These are phyloP conservation scores for Glutinoglossum americanum DNA, from an alignment of 495 filamentous ascomycete species.

Conservation along the genomic window DNA sequence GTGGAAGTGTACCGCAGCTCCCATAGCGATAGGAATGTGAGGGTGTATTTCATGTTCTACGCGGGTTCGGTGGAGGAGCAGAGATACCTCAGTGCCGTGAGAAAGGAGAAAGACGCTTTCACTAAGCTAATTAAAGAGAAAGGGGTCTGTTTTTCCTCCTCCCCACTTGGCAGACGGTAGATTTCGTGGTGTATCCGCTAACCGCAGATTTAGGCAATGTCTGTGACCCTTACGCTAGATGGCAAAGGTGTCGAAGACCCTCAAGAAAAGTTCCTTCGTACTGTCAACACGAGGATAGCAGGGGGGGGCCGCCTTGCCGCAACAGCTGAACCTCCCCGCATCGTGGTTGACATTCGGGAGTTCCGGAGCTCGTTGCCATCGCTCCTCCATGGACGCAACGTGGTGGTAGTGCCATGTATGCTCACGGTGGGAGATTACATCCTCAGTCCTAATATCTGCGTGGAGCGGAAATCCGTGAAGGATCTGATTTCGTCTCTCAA, in stretches of 20 bases:
- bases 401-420: constrained; percentile 77
- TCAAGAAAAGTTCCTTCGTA: constrained; percentile 82
- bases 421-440: constrained; percentile 95
- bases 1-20: constrained; percentile 93
- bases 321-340: constrained; percentile 74
- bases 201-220: constrained; percentile 41
- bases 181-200: background rate
- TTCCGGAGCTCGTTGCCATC: constrained; percentile 86
- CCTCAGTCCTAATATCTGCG: constrained; percentile 68
- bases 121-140: constrained; percentile 84
- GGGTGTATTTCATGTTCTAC: constrained; percentile 93
- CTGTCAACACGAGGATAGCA: constrained; percentile 89
- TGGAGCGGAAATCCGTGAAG: constrained; percentile 82
- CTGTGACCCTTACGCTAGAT: constrained; percentile 60
- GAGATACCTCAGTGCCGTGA: constrained; percentile 69
- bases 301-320: constrained; percentile 77
- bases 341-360: constrained; percentile 89
- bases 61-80: constrained; percentile 90
- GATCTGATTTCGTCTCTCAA: constrained; percentile 82
- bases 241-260: constrained; percentile 52
- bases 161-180: too few relatives aligned
- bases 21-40: constrained; percentile 68
- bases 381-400: constrained; percentile 66
- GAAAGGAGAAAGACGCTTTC: constrained; percentile 88
- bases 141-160: constrained; percentile 24